Conservation (phyloP, 306 rosid species). For the Cucurbita argyrosperma region DNA sequence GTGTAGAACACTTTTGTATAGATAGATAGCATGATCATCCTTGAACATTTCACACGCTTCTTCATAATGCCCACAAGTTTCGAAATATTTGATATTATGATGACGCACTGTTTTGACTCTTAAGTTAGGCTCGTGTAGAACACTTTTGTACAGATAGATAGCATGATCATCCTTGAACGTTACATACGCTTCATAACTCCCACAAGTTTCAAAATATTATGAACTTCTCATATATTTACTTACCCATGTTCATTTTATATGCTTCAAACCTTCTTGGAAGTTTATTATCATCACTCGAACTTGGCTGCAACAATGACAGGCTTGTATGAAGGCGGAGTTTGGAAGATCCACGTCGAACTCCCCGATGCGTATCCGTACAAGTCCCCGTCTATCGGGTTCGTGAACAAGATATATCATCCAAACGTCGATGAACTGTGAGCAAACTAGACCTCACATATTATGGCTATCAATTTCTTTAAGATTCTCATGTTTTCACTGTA, state of each 20-base stretch:
- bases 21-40: background rate
- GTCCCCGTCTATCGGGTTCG: constrained; percentile 92
- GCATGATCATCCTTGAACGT: background rate
- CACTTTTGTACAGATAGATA: too few species aligned
- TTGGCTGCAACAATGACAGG: background rate
- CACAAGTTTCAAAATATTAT: background rate
- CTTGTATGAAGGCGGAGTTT: constrained; percentile 4
- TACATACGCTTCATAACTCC: background rate
- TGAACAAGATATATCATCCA: constrained; percentile 93
- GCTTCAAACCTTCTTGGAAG: background rate
- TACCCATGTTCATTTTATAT: background rate
- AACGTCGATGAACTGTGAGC: constrained; percentile 97
- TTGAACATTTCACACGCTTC: background rate
- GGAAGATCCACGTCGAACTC: constrained; percentile 90
- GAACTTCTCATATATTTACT: background rate
- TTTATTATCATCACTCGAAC: background rate
- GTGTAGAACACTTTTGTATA: background rate
- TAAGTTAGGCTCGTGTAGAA: too few species aligned
- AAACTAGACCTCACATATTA: constrained; percentile 8
- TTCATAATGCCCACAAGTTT: background rate
- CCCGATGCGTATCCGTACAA: constrained; percentile 97
- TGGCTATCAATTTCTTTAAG: background rate
- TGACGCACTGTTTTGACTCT: background rate
- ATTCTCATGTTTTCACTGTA: background rate
- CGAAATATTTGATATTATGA: background rate